Evolutionary conservation across 78 protist species (phyloP), one percentile per base, ranked within the genome.

Genomic region (Dictyostelium purpureum): DNA sequence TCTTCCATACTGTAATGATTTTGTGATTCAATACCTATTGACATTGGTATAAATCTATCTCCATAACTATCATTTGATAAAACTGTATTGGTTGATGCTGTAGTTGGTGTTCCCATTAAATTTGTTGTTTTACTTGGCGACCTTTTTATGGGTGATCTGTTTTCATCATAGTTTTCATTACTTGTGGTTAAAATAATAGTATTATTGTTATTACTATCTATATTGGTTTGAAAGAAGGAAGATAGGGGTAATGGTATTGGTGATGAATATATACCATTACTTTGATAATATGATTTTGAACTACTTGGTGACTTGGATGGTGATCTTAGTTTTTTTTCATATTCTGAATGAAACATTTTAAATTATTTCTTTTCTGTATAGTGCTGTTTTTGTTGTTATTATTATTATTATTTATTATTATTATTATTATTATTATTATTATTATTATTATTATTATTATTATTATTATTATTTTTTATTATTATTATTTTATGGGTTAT

Each of bases 321-420:
- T 2, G 73, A 52, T n/a, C 79, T 47, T 69, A 81, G 77, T 54
- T 69, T 81, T 16, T 76, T 67, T 81, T 81, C 90, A 70, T 81
- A 81, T 38, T 81, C 73, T 66, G 90, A 69, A 28, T 81, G 90
- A 70, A 81, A 81, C 90, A 81, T 81, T 35, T 45, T 81, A 47
- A 56, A 14, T 47, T 10, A 43, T 43, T n/a, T n/a, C n/a, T n/a
- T n/a, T n/a, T n/a, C n/a, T n/a, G n/a, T n/a, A n/a, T n/a, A n/a
- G 49, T 43, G 7, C 7, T 43, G 49, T 43, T 7, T 4, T 43
- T 43, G n/a, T 54, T 54, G n/a, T 54, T 54, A 54, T 54, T 54
- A 19, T 56, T 56, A 19, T 56, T 56, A 19, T 56, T 11, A 56
- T 57, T 31, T 33, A 14, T n/a, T 54, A 18, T 19, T 54, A n/a